phyloP scores from a whole-genome alignment of 352 stramenopile species.

The Pythium coloratum region DNA sequence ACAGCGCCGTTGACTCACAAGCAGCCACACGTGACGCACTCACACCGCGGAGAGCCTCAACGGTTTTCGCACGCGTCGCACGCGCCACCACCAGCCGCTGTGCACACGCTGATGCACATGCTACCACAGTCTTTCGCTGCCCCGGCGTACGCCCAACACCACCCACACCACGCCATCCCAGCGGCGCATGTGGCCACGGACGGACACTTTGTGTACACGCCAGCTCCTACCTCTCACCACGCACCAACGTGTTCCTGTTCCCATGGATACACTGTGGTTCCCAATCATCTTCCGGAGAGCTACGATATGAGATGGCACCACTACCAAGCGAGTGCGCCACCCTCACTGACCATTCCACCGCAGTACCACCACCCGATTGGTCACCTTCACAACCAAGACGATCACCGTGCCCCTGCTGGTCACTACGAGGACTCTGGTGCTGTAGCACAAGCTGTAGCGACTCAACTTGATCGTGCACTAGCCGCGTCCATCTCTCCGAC shows the following conservation, averaged over 20 bases:
- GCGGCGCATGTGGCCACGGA: background rate
- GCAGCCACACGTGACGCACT: background rate
- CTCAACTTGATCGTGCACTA: constrained; percentile 1
- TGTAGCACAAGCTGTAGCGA: background rate
- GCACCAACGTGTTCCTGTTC: constrained; percentile 12
- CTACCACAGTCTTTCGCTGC: background rate
- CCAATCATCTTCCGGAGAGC: background rate
- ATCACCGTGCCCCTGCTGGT: background rate
- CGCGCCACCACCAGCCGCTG: background rate
- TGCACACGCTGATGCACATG: background rate
- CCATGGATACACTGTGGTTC: constrained; percentile 15
- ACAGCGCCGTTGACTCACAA: background rate
- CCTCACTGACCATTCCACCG: constrained; percentile 9
- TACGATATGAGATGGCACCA: constrained; percentile 9
- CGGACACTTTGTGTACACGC: background rate
- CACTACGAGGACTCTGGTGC: background rate
- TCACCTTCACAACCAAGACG: background rate
- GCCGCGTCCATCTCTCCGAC: constrained; percentile 14
- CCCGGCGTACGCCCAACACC: background rate
- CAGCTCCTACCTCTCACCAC: background rate
- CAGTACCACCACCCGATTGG: background rate
- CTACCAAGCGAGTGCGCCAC: constrained; percentile 17
- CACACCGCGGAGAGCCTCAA: background rate
- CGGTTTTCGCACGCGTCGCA: background rate
- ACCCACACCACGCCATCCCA: background rate